phyloP scores from a whole-genome alignment of 176 grass and related monocot genomes.

The Zoysia pacifica region DNA sequence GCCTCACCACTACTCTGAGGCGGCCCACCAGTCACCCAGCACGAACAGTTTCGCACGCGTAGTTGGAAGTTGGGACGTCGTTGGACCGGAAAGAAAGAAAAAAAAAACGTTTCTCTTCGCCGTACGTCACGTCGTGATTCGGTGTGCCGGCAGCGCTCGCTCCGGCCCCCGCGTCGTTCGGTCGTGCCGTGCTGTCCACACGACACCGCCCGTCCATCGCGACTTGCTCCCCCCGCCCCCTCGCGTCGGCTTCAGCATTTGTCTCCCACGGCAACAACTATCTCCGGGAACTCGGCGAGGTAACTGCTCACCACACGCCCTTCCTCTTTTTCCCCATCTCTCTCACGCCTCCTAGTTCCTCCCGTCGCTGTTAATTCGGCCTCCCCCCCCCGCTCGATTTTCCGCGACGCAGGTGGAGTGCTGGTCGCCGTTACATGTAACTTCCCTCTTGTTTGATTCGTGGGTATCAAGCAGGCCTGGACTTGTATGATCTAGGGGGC shows the following conservation, averaged over 20 bases:
- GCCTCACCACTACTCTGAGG: not conserved
- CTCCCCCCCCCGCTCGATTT: not conserved
- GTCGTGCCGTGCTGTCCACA: conserved; percentile 26
- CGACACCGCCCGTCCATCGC: not conserved
- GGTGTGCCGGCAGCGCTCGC: conserved; percentile 24
- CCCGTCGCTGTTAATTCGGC: not conserved
- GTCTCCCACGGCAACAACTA: conserved; percentile 1
- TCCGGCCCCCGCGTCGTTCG: not conserved
- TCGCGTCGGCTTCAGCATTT: conserved; percentile 7
- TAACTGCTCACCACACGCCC: conserved; percentile 11
- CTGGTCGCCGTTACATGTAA: not conserved
- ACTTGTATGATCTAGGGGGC: not conserved
- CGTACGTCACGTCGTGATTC: not conserved
- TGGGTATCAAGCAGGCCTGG: not conserved
- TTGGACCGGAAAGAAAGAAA: too few species aligned
- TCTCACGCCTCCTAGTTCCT: not conserved
- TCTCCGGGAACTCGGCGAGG: conserved; percentile 36
- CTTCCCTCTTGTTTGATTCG: not conserved
- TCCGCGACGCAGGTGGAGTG: too few species aligned
- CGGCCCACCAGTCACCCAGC: not conserved
- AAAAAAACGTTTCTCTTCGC: not conserved
- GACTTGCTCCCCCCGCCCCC: not conserved
- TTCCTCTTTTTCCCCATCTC: not conserved
- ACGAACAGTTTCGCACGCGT: not conserved
- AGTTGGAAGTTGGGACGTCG: not conserved